phyloP scores from a whole-genome alignment of 148 eudicot genomes.

The Salicornia ramosissima region DNA sequence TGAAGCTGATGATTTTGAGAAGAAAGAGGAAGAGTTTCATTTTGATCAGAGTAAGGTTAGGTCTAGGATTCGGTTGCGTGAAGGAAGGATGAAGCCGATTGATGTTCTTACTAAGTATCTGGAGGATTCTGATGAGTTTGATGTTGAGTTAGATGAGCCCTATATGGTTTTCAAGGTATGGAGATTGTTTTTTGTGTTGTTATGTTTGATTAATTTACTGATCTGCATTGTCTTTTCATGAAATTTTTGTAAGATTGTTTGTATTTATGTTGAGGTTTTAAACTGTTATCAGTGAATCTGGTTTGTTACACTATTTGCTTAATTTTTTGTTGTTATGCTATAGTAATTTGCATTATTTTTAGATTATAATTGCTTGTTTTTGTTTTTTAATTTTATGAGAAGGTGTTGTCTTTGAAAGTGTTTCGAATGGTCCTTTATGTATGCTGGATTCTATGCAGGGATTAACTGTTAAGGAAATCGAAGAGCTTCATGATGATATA shows the following conservation, averaged over 20 bases:
- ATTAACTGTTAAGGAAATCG: constrained; percentile 83
- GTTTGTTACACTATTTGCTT: background rate
- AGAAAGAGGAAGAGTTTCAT: constrained; percentile 98
- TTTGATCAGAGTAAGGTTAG: constrained; percentile 95
- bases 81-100: constrained; percentile 86
- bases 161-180: constrained; percentile 77
- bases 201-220: background rate
- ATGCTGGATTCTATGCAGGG: constrained; percentile 48
- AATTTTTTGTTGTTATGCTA: background rate
- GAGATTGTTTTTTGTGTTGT: background rate
- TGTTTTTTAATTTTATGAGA: background rate
- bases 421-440: background rate
- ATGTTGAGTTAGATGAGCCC: constrained; percentile 78
- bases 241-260: too few relatives aligned
- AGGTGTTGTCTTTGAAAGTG: background rate
- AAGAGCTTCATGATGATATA: constrained; percentile 85
- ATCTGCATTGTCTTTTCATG: background rate
- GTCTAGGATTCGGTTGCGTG: constrained; percentile 72
- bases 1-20: constrained; percentile 91
- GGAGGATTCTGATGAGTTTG: constrained; percentile 77
- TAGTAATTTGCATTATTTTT: background rate
- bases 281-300: too few relatives aligned
- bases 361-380: background rate
- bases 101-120: constrained; percentile 84
- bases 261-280: too few relatives aligned